phyloP scores from a whole-genome alignment of 768 basidiomycete genomes.

The Vishniacozyma victoriae region DNA sequence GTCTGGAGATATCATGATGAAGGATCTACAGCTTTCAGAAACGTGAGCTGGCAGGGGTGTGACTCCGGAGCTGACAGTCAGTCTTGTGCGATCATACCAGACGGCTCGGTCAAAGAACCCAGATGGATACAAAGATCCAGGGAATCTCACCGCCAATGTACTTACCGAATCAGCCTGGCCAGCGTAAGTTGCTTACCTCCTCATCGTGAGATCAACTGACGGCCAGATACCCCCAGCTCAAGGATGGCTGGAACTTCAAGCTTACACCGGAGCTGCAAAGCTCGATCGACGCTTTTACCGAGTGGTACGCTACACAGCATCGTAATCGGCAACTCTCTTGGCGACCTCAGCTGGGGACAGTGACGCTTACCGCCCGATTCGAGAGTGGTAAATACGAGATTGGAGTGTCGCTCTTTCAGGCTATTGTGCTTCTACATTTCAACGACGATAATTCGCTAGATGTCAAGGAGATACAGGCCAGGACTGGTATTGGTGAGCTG shows the following conservation, averaged over 20 bases:
- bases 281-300: slow-evolving; percentile 59
- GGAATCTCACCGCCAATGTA: slow-evolving; percentile 46
- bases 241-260: slow-evolving; percentile 26
- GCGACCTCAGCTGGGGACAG: slow-evolving; percentile 82
- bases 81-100: slow-evolving; percentile 36
- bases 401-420: slow-evolving; percentile 84
- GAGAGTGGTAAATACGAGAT: slow-evolving; percentile 64
- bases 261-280: slow-evolving; percentile 60
- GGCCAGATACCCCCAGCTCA: slow-evolving; percentile 12
- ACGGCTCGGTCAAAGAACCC: slow-evolving; percentile 42
- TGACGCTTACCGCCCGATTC: slow-evolving; percentile 68
- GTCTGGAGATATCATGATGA: slow-evolving; percentile 93
- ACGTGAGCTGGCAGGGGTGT: slow-evolving; percentile 54
- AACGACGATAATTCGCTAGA: slow-evolving; percentile 61
- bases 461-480: slow-evolving; percentile 63
- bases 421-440: slow-evolving; percentile 77
- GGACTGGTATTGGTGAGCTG: slow-evolving; percentile 62
- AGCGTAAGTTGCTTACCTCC: slow-evolving; percentile 19
- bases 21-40: slow-evolving; percentile 59
- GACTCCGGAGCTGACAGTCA: slow-evolving; percentile 2
- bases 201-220: neutral
- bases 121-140: slow-evolving; percentile 65
- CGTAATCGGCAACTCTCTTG: slow-evolving; percentile 69
- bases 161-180: slow-evolving; percentile 37
- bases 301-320: slow-evolving; percentile 75